Evolutionary conservation across 257 asterid species (phyloP), one percentile per base, ranked within the genome.

Genomic region (Solanum rostratum): DNA sequence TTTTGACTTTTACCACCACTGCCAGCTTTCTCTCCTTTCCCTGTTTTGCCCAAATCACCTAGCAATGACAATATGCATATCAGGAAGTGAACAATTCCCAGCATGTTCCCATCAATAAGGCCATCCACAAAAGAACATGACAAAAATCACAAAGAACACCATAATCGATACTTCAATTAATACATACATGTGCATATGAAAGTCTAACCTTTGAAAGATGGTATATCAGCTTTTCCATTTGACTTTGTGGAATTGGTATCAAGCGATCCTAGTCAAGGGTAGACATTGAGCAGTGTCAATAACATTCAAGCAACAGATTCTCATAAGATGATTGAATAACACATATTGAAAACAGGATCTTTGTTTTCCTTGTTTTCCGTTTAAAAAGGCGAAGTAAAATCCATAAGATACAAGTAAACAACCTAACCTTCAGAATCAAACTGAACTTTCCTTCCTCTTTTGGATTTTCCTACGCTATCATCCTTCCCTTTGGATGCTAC

Each of bases 381-480:
- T 60, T 19, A 18, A 20, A 82, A 30, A 22, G 43, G 33, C 59
- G 79, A n/a, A 27, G 65, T 73, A 43, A 73, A 66, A 54, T 30
- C 29, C 82, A 63, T 12, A 39, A 6, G 29, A 20, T 11, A 70
- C 46, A 50, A 82, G 76, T 37, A 9, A 81, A 46, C 81, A 63
- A 82, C 53, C 84, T 73, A 85, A 91, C 96, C 98, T 90, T 90
- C 93, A 49, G 89, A 86, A 82, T 87, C 92, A 84, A 94, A 93
- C 88, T 90, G 94, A 86, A 94, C 98, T 86, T 86, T 90, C 88
- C 90, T 94, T 82, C 95, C 97, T 83, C 87, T 89, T 85, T 87
- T 94, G 60, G 90, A 90, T 89, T 78, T 92, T 46, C 88, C 80
- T 39, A 92, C 88, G 85, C 74, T 82, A 37, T 90, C 90, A 49